These are phyloP conservation scores for Penicillium sp. DNA, from an alignment of 2,329 filamentous ascomycete genomes.

Conservation along the genomic window DNA sequence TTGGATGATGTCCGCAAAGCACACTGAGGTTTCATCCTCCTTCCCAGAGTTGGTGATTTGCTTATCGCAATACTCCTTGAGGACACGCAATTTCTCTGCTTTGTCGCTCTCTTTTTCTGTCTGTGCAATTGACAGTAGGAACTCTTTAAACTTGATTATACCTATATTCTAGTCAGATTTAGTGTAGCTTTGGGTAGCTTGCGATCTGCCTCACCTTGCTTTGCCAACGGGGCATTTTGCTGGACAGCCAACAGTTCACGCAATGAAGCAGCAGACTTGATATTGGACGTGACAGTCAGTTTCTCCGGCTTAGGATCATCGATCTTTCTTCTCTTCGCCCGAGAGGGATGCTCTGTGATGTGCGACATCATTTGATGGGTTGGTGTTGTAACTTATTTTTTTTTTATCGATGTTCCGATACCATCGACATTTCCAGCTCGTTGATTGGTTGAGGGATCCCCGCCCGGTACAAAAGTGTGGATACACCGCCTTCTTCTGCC, in stretches of 20 bases:
- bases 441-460: constrained; percentile 20
- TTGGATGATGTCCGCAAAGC: constrained; percentile 77
- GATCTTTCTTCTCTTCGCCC: constrained; percentile 44
- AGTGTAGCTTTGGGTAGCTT: constrained; percentile 1
- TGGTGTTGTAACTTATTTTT: constrained; percentile 22
- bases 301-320: constrained; percentile 22
- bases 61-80: constrained; percentile 53
- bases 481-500: constrained; percentile 3
- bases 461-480: constrained; percentile 3
- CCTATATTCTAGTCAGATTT: constrained; percentile 29
- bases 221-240: constrained; percentile 61
- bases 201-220: constrained; percentile 62
- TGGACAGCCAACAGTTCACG: constrained; percentile 68
- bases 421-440: constrained; percentile 21
- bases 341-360: constrained; percentile 34
- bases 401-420: constrained; percentile 24
- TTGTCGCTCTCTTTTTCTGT: constrained; percentile 39
- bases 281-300: constrained; percentile 21
- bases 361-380: constrained; percentile 33
- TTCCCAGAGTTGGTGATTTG: constrained; percentile 50
- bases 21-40: constrained; percentile 60
- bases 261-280: constrained; percentile 62
- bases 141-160: constrained; percentile 47
- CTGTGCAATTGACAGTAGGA: constrained; percentile 42
- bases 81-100: constrained; percentile 42